phyloP scores from a whole-genome alignment of 106 monocot genomes.

The Dactylorhiza incarnata region DNA sequence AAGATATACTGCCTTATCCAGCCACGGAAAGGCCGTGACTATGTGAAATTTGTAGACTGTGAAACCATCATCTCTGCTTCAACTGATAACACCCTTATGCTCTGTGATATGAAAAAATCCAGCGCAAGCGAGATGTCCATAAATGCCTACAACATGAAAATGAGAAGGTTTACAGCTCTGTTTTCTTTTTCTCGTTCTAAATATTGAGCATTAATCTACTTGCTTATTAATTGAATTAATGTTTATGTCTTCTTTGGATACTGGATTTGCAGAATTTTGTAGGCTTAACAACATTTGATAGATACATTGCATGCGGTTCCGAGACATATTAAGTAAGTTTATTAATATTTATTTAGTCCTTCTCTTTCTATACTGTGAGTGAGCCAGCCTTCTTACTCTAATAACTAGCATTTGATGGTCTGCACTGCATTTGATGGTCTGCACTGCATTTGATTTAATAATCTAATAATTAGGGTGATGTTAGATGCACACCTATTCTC shows the following conservation, averaged over 20 bases:
- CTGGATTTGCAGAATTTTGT: conserved; percentile 80
- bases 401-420: too few relatives aligned
- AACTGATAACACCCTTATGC: conserved; percentile 84
- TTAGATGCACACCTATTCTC: too few relatives aligned
- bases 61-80: conserved; percentile 78
- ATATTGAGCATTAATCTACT: background rate
- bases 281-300: conserved; percentile 83
- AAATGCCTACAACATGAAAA: conserved; percentile 73
- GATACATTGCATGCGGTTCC: conserved; percentile 90
- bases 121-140: conserved; percentile 42
- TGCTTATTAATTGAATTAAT: background rate
- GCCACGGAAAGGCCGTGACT: conserved; percentile 86
- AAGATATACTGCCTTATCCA: conserved; percentile 67
- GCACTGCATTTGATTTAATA: too few relatives aligned
- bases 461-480: too few relatives aligned
- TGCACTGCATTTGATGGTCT: too few relatives aligned
- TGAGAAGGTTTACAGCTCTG: conserved; percentile 59
- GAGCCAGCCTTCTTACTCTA: too few relatives aligned
- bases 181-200: background rate
- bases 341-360: too few relatives aligned
- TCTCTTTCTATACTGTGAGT: too few relatives aligned
- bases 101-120: conserved; percentile 84
- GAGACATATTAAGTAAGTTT: conserved; percentile 92
- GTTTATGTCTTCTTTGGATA: background rate
- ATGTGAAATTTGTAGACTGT: conserved; percentile 84